A percentile compares a stretch with the other conserved stretches of the same genome.
phyloP scores from a whole-genome alignment of 2,329 filamentous ascomycete species.

The Orbilia oligospora region DNA sequence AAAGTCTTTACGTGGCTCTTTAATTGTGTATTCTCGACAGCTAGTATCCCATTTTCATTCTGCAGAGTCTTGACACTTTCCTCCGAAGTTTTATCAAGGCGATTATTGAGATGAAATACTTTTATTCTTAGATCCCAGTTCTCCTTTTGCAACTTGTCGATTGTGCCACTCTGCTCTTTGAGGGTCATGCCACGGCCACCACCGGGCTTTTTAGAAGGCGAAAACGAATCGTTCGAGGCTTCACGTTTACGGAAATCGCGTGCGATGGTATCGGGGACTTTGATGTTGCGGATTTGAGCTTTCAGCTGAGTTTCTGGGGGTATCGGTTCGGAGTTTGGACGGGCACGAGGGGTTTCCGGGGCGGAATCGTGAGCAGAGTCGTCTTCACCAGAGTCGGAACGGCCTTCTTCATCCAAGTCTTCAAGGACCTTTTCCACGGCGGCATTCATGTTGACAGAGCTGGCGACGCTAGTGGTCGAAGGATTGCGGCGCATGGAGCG shows the following conservation, averaged over 20 bases:
- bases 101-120: slow-evolving; percentile 95
- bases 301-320: slow-evolving; percentile 92
- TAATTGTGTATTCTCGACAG: slow-evolving; percentile 87
- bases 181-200: slow-evolving; percentile 78
- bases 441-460: slow-evolving; percentile 42
- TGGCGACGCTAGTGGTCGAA: slow-evolving; percentile 35
- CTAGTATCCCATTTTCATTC: slow-evolving; percentile 94
- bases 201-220: slow-evolving; percentile 73
- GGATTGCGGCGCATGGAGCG: slow-evolving; percentile 38
- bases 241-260: slow-evolving; percentile 80
- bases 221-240: slow-evolving; percentile 73
- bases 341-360: slow-evolving; percentile 78
- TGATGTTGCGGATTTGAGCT: slow-evolving; percentile 88
- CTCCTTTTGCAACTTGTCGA: slow-evolving; percentile 95
- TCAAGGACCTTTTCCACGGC: slow-evolving; percentile 56
- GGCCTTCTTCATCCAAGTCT: slow-evolving; percentile 56
- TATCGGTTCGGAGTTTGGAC: slow-evolving; percentile 70
- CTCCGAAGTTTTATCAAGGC: slow-evolving; percentile 91
- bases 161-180: slow-evolving; percentile 97
- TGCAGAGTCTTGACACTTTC: slow-evolving; percentile 99
- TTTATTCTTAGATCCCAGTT: slow-evolving; percentile 98
- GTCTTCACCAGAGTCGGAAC: slow-evolving; percentile 62
- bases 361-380: slow-evolving; percentile 65
- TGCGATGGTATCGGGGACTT: slow-evolving; percentile 89
- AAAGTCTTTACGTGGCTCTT: slow-evolving; percentile 91